A percentile compares a stretch with the other conserved stretches of the same genome.
phyloP scores from a whole-genome alignment of 495 filamentous ascomycete species.

The Penicillium verhagenii region DNA sequence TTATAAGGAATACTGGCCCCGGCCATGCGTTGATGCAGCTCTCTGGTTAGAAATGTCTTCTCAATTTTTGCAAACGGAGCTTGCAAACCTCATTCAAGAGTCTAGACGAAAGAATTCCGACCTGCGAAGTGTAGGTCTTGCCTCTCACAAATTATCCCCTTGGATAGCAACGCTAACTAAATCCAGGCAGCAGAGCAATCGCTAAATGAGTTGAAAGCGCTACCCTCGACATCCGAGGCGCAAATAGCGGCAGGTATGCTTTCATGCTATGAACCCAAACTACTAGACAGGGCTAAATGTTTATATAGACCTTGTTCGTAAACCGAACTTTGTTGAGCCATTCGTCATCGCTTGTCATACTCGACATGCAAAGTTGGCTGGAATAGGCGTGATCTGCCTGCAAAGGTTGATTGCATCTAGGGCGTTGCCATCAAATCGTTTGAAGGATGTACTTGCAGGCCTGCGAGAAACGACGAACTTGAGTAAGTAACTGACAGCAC shows the following conservation, averaged over 20 bases:
- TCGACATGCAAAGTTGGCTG: constrained; percentile 83
- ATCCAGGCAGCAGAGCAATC: constrained; percentile 89
- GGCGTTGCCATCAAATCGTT: constrained; percentile 66
- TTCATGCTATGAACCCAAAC: background rate
- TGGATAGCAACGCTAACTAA: constrained; percentile 17
- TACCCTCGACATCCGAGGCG: constrained; percentile 73
- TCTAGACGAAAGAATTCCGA: constrained; percentile 91
- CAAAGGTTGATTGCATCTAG: constrained; percentile 82
- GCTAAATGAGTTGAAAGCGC: constrained; percentile 78
- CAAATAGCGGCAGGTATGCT: constrained; percentile 80
- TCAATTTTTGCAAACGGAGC: constrained; percentile 84
- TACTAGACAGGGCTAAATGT: constrained; percentile 20
- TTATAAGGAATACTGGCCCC: constrained; percentile 14
- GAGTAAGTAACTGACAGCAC: constrained; percentile 36
- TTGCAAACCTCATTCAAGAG: constrained; percentile 90
- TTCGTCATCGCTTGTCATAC: constrained; percentile 91
- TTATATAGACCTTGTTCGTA: constrained; percentile 72
- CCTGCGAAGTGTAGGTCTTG: constrained; percentile 67
- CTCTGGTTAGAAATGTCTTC: constrained; percentile 70
- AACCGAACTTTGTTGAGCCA: constrained; percentile 80
- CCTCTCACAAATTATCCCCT: background rate
- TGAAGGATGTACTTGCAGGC: constrained; percentile 83
- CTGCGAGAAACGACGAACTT: constrained; percentile 75
- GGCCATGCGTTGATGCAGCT: constrained; percentile 37
- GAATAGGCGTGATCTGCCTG: constrained; percentile 80